Conservation (phyloP, 495 filamentous ascomycete genomes). For the Extremus antarcticus region DNA sequence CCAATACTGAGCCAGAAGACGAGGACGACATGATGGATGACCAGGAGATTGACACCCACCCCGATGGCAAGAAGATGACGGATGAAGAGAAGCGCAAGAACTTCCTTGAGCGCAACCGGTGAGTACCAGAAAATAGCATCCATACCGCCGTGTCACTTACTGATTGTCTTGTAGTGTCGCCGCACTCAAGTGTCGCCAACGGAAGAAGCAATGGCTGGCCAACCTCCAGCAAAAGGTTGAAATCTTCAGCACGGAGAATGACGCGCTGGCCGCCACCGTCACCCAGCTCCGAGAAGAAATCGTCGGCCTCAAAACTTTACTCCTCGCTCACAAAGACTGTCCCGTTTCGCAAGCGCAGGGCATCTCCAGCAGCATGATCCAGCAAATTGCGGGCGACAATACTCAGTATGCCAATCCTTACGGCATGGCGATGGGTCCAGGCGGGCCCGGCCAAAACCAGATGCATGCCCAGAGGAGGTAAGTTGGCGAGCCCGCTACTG, state of each 20-base stretch:
- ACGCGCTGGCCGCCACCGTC: constrained; percentile 72
- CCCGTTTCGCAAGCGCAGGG: constrained; percentile 85
- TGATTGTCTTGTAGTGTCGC: constrained; percentile 56
- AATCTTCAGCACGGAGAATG: constrained; percentile 81
- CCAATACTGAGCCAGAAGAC: constrained; percentile 36
- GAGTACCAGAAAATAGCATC: constrained; percentile 31
- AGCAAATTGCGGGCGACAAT: constrained; percentile 41
- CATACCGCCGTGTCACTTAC: too few relatives aligned
- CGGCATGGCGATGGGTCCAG: constrained; percentile 48
- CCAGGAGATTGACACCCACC: constrained; percentile 36
- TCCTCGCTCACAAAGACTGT: constrained; percentile 94
- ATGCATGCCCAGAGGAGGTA: constrained; percentile 19
- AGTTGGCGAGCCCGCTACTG: too few relatives aligned
- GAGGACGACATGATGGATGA: constrained; percentile 43
- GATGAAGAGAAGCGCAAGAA: constrained; percentile 98
- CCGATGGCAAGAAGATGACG: constrained; percentile 76
- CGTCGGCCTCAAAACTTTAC: constrained; percentile 84
- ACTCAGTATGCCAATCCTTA: constrained; percentile 55
- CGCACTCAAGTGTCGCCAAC: constrained; percentile 90
- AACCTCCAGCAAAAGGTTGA: constrained; percentile 95
- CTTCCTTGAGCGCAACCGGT: constrained; percentile 94
- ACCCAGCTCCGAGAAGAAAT: constrained; percentile 82
- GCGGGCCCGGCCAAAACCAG: constrained; percentile 20
- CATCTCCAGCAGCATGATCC: constrained; percentile 56
- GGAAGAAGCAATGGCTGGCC: constrained; percentile 97